Evolutionary conservation across 805 yeast species (phyloP), one percentile per base, ranked within the genome.

Genomic region (Ogataea sp.): DNA sequence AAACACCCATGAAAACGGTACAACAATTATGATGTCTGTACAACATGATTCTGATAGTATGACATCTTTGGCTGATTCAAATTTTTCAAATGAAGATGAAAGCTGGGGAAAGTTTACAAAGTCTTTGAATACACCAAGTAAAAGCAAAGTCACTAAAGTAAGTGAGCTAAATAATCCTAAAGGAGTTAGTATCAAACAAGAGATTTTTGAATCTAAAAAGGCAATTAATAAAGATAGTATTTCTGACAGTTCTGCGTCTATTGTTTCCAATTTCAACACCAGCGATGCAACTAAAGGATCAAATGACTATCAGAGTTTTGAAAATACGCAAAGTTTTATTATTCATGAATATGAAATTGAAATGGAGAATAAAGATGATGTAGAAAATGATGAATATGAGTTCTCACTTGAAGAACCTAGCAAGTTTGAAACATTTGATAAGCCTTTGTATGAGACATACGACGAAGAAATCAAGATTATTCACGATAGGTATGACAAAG

Each of bases 401-500:
- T n/a, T n/a, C n/a, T n/a, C n/a, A n/a, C 7, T 23, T 8, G 11
- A 8, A 23, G 26, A 23, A 11, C 26, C 26, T 23, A 23, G 7
- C 7, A 23, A 23, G 11, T 23, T 23, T 11, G 11, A 23, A 11
- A 7, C 26, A 8, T 11, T 23, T 23, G 11, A 23, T 11, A 11
- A 23, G 11, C 26, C 26, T 8, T 23, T 23, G 11, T 23, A 23
- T 23, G 7, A 23, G 10, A 23, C 26, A 8, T 23, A 23, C 26
- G 26, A 23, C 11, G 26, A 11, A 23, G 26, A 23, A 11, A 8
- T 23, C 7, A 34, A 39, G 7, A 28, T 35, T 20, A 28, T 11
- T 7, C 23, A 36, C 18, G 39, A 18, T 25, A 37, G 31, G 16
- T 47, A 41, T 6, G 38, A 34, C 4, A 34, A 38, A 36, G 46